phyloP scores from a whole-genome alignment of 2,329 filamentous ascomycete genomes.

The Chlorencoelia australis region DNA sequence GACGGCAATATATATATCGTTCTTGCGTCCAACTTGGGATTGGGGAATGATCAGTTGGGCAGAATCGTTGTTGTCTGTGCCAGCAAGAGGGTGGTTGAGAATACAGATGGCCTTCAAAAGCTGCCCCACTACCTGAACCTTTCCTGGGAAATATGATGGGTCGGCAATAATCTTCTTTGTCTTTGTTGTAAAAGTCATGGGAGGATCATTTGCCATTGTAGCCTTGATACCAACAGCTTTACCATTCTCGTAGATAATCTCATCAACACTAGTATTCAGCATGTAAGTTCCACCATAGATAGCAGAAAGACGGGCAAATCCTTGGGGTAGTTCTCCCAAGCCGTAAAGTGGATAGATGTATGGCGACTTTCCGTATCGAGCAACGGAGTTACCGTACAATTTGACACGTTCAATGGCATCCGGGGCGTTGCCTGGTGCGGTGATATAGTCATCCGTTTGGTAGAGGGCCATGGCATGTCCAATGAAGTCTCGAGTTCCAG shows the following conservation, averaged over 20 bases:
- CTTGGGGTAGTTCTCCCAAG: conserved; percentile 91
- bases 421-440: conserved; percentile 58
- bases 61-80: conserved; percentile 82
- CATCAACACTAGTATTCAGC: conserved; percentile 91
- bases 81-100: conserved; percentile 85
- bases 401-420: conserved; percentile 87
- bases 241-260: conserved; percentile 72
- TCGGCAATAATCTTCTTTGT: conserved; percentile 93
- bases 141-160: conserved; percentile 90
- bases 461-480: conserved; percentile 98
- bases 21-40: conserved; percentile 91
- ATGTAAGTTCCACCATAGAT: conserved; percentile 99
- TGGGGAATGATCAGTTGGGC: conserved; percentile 95
- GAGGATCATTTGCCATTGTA: conserved; percentile 66
- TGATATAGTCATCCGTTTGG: conserved; percentile 80
- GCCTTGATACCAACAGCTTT: conserved; percentile 96
- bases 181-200: conserved; percentile 92
- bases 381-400: conserved; percentile 95
- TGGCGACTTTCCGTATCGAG: conserved; percentile 93
- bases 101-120: conserved; percentile 96
- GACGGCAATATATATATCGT: conserved; percentile 95
- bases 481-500: conserved; percentile 85
- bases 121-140: conserved; percentile 79
- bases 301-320: conserved; percentile 91
- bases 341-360: conserved; percentile 99